Base-by-base conservation (phyloP, 805 yeast species). In the Wickerhamiella azyma region DNA sequence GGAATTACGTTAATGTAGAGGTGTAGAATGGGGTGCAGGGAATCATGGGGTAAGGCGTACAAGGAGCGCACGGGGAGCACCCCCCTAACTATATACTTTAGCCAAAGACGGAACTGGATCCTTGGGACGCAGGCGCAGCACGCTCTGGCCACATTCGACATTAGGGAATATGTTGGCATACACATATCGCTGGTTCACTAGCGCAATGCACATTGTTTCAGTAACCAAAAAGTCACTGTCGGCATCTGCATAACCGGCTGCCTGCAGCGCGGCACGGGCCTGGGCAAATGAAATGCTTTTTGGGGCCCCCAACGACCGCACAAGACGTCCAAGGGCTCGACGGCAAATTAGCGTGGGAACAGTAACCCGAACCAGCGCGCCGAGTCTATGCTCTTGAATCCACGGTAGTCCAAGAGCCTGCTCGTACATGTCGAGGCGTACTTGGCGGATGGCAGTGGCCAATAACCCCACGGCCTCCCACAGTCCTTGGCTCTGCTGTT, bases 361-460 rank as follows among this genome's bases (percentile, higher is more conserved):
- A 5, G 53, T 48, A 9, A 45, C 41, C 13, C 59, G 52, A 7
- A 65, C 13, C 11, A 64, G 43, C 16, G 60, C 57, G 21, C 59
- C 44, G 17, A 59, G 50, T 17, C 56, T 52, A 3, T 52, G 43
- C 16, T 50, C 29, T 17, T 54, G 50, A 53, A 60, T 51, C 49
- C 57, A 55, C 16, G 50, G 50, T 36, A 58, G 47, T 59, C 50
- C 61, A 50, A 36, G 55, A 37, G 68, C 42, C 57, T 52, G 59
- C 37, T 61, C 59, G 55, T 36, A 18, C 54, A 56, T 47, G 70
- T 67, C 5, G 53, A 56, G 4, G 49, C 47, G 29, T 71, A 61
- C 49, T 70, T 66, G 1, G 82, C 85, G 2, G 6, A 78, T 55
- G 7, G 65, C 56, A 1, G 49, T 48, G n/a, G 58, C 54, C 17